These are phyloP conservation scores for Coprinopsis marcescibilis DNA, from an alignment of 768 basidiomycete species.

Conservation along the genomic window DNA sequence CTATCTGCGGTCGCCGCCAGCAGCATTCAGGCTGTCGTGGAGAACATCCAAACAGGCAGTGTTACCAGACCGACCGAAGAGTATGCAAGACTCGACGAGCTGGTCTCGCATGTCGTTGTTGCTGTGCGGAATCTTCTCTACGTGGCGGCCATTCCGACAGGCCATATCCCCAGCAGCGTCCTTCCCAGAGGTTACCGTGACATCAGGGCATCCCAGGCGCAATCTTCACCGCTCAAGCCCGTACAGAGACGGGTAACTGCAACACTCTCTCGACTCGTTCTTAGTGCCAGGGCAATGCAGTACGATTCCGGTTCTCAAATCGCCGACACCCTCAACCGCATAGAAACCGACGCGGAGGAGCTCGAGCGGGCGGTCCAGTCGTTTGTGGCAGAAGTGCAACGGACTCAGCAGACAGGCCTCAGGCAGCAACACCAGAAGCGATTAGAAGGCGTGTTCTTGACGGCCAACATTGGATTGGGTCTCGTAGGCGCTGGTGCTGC, in stretches of 20 bases:
- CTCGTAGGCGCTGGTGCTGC: constrained; percentile 76
- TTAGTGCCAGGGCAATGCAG: constrained; percentile 86
- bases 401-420: constrained; percentile 33
- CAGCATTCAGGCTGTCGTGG: constrained; percentile 58
- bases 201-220: constrained; percentile 33
- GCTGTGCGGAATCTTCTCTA: constrained; percentile 78
- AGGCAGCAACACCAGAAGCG: constrained; percentile 42
- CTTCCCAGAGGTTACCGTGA: constrained; percentile 47
- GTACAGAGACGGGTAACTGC: constrained; percentile 84
- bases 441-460: constrained; percentile 54
- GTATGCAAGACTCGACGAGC: constrained; percentile 52
- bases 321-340: constrained; percentile 59
- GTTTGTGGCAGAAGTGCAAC: constrained; percentile 68
- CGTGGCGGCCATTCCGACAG: constrained; percentile 50
- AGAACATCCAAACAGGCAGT: constrained; percentile 47
- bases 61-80: constrained; percentile 46
- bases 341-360: constrained; percentile 72
- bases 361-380: constrained; percentile 64
- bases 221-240: constrained; percentile 64
- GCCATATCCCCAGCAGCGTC: constrained; percentile 53
- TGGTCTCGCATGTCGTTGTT: constrained; percentile 59
- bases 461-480: constrained; percentile 64
- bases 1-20: constrained; percentile 52
- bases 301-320: constrained; percentile 66
- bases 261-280: constrained; percentile 82